A percentile compares a stretch with the other conserved stretches of the same genome.
These are phyloP conservation scores for Pseudovirgaria hyperparasitica DNA, from an alignment of 2,329 filamentous ascomycete species.

Conservation along the genomic window DNA sequence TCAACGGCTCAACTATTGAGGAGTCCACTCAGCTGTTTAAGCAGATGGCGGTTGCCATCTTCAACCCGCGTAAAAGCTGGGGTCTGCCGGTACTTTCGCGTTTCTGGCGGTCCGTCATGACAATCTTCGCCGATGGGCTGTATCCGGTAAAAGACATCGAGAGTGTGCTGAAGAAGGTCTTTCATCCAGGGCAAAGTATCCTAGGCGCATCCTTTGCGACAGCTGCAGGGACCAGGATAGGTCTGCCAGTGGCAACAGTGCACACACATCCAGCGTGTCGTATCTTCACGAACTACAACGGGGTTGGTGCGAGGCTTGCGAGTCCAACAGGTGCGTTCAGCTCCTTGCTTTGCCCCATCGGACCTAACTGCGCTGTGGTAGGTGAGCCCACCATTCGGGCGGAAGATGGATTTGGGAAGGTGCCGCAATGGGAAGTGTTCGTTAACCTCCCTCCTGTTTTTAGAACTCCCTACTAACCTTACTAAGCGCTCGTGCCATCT, in stretches of 20 bases:
- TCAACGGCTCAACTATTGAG: constrained; percentile 6
- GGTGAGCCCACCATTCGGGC: constrained; percentile 8
- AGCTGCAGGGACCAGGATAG: constrained; percentile 6
- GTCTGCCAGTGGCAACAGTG: constrained; percentile 7
- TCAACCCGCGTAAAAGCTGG: constrained; percentile 5
- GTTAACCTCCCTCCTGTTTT: constrained; percentile 1
- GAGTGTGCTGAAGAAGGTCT: constrained; percentile 7
- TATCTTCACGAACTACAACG: constrained; percentile 11
- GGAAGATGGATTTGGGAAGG: constrained; percentile 7
- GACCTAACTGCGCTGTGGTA: too few relatives aligned
- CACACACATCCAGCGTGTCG: constrained; percentile 4
- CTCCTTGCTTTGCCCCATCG: constrained; percentile 4
- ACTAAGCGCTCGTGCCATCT: constrained; percentile 7
- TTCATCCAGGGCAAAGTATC: constrained; percentile 5
- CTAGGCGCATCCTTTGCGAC: constrained; percentile 7
- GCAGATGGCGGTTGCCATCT: constrained; percentile 4
- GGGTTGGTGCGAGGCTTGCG: constrained; percentile 4
- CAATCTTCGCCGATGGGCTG: constrained; percentile 8
- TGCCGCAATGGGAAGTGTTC: constrained; percentile 9
- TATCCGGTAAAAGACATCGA: constrained; percentile 7
- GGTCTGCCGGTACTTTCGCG: constrained; percentile 6
- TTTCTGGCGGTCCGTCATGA: constrained; percentile 4
- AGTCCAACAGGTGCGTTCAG: constrained; percentile 6
- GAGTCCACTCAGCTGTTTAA: constrained; percentile 6
- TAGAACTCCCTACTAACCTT: constrained; percentile 6